Base-by-base conservation (phyloP, 139 green algal species). In the Chlamydomonas schloesseri region DNA sequence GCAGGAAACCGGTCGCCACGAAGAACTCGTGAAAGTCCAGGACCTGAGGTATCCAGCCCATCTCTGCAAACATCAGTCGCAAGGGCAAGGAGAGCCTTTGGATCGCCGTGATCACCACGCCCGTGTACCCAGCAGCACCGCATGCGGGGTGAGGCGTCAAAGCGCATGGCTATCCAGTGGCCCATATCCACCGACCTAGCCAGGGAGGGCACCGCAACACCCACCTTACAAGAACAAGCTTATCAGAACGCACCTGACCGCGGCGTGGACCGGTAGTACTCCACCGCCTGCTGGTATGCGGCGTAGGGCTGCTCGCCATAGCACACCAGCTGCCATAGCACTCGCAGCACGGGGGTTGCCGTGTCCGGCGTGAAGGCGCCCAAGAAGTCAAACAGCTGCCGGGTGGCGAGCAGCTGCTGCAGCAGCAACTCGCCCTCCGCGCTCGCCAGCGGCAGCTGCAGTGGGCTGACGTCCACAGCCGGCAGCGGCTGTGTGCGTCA, bases 1-100 rank as follows among this genome's bases (percentile, higher is more conserved):
- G 42, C 5, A 50, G 5, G 42, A 50, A 50, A 8, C 42, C 42
- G 6, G 42, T 8, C 6, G 42, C 8, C 42, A 50, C 42, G 8
- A 84, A 18, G 42, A 46, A 28, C 31, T 21, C 57, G 26, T 68
- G 29, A 46, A 84, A 84, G 64, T 74, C 42, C 6, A 47, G 2
- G n/a, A 84, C 64, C 62, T 62, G 46, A 0, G 78, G 78, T 6
- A 84, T 64, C 78, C 78, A 84, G 78, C 78, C 78, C 62, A 74
- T 60, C 21, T 74, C 78, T 84, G 60, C 36, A 28, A 28, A n/a
- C n/a, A n/a, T n/a, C n/a, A n/a, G n/a, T n/a, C n/a, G n/a, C n/a
- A n/a, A n/a, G n/a, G n/a, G n/a, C n/a, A n/a, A n/a, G n/a, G n/a
- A n/a, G n/a, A n/a, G n/a, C n/a, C n/a, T n/a, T n/a, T n/a, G n/a